Evolutionary conservation across 192 early-diverging fungal species (phyloP).

Genomic region (Glomus cerebriforme): DNA sequence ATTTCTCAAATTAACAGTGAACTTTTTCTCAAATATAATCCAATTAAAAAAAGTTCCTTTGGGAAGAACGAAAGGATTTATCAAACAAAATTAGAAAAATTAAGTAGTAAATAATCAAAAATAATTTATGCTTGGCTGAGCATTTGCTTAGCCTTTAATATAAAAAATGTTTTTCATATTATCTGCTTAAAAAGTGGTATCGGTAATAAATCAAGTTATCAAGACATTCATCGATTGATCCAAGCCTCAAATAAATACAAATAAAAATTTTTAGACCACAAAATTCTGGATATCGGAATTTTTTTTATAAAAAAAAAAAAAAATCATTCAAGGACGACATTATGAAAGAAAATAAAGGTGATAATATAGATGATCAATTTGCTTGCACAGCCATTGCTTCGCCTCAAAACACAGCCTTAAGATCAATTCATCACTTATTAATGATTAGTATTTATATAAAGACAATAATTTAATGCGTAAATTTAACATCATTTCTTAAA

Average conservation of each 20-base stretch:
- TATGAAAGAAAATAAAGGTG: not conserved
- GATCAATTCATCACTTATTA: not conserved
- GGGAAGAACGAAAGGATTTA: not conserved
- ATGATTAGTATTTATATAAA: not conserved
- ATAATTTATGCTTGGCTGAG: not conserved
- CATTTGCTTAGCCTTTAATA: conserved; percentile 3
- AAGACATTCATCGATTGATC: not conserved
- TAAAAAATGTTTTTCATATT: not conserved
- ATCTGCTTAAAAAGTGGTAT: not conserved
- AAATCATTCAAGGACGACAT: not conserved
- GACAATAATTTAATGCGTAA: not conserved
- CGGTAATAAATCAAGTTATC: not conserved
- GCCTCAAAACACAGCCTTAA: not conserved
- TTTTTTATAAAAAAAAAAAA: too few species aligned
- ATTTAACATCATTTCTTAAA: too few species aligned
- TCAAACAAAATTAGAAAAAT: not conserved
- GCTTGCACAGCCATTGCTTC: not conserved
- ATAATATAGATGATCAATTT: not conserved
- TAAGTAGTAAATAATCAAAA: not conserved
- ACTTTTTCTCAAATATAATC: not conserved
- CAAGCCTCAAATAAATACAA: not conserved
- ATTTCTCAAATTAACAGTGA: not conserved
- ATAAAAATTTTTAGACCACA: not conserved
- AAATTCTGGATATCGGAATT: not conserved
- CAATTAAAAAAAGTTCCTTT: not conserved